Evolutionary conservation across 495 filamentous ascomycete species (phyloP).

Genomic region (Xylaria grammica): DNA sequence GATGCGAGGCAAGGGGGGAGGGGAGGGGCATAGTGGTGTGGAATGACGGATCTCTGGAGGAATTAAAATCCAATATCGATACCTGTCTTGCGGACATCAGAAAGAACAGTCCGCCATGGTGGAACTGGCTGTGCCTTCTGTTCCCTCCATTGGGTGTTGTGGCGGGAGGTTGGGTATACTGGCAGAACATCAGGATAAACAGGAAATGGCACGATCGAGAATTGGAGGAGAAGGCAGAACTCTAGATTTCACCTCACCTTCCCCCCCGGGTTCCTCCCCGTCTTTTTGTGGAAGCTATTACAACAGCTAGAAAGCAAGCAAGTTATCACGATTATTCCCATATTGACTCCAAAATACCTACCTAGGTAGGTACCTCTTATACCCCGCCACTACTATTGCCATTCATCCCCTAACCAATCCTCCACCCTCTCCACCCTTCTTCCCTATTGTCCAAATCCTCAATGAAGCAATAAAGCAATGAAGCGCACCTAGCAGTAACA

Average conservation of each 20-base stretch:
- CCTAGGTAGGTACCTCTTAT: neutral
- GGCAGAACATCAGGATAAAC: slow-evolving; percentile 68
- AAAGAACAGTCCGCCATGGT: slow-evolving; percentile 73
- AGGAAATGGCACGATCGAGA: slow-evolving; percentile 71
- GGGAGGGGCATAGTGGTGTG: slow-evolving; percentile 75
- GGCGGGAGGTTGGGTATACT: slow-evolving; percentile 68
- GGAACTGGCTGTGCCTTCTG: slow-evolving; percentile 74
- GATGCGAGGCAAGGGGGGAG: slow-evolving; percentile 66
- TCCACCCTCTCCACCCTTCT: neutral
- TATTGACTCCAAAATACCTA: no score
- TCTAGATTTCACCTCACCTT: slow-evolving; percentile 46
- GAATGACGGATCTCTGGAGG: slow-evolving; percentile 79
- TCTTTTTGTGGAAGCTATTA: neutral
- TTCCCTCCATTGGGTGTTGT: slow-evolving; percentile 73
- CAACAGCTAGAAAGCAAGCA: neutral
- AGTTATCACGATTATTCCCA: neutral
- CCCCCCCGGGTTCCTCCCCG: neutral
- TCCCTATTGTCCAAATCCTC: slow-evolving; percentile 5
- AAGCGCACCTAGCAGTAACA: neutral
- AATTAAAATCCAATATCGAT: slow-evolving; percentile 67
- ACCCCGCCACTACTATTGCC: neutral
- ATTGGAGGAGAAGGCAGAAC: slow-evolving; percentile 69
- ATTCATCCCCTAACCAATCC: neutral
- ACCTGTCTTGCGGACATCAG: slow-evolving; percentile 66
- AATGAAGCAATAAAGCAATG: no score